phyloP scores from a whole-genome alignment of 495 filamentous ascomycete genomes.

The Penicillium longicatenatum region DNA sequence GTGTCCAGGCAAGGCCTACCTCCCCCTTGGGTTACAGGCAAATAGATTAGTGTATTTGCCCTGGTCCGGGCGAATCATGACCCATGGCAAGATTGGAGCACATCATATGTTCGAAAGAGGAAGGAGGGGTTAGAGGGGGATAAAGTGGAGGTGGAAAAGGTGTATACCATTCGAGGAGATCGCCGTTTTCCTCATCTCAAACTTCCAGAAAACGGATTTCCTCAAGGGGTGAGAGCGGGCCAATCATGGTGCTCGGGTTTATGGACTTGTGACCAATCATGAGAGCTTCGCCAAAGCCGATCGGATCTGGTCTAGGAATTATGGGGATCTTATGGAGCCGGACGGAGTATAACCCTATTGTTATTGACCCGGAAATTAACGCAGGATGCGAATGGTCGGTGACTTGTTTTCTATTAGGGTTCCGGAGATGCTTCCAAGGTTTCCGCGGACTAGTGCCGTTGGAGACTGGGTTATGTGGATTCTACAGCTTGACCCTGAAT shows the following conservation, averaged over 20 bases:
- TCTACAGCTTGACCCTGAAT: background rate
- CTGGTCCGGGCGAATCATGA: background rate
- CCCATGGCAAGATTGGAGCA: background rate
- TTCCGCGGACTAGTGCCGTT: background rate
- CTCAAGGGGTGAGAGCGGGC: background rate
- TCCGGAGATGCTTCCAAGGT: background rate
- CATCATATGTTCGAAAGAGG: background rate
- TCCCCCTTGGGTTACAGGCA: background rate
- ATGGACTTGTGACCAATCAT: background rate
- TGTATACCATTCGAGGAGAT: background rate
- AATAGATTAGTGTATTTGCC: background rate
- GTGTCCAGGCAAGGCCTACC: background rate
- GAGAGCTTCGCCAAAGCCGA: background rate
- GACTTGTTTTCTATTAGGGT: background rate
- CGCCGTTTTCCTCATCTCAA: background rate
- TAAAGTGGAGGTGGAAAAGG: background rate
- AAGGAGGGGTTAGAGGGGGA: background rate
- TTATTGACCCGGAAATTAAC: background rate
- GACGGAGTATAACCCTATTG: background rate
- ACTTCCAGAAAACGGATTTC: background rate
- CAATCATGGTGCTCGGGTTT: background rate
- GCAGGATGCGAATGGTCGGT: background rate
- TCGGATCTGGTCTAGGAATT: background rate
- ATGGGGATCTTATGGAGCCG: background rate
- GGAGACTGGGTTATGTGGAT: background rate